Evolutionary conservation across 257 asterid species (phyloP), one percentile per base, ranked within the genome.

Genomic region (Gardenia jasminoides): DNA sequence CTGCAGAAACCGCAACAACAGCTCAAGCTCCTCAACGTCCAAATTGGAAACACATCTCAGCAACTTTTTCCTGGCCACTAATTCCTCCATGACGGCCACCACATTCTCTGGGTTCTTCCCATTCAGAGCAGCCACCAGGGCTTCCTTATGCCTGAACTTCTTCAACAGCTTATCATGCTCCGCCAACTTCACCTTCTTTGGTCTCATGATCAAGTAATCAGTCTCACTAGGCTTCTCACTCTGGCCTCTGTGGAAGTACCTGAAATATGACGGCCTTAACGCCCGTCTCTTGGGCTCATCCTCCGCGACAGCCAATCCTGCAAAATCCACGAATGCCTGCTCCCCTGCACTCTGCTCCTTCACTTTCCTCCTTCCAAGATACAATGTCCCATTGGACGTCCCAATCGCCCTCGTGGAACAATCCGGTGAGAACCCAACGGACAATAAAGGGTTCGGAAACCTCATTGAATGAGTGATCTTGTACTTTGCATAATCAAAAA

Each of bases 31-130:
- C 24, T 85, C 89, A 0, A 17, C 43, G 26, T 92, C 98, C 88
- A 96, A 80, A 88, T 90, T 93, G 1, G 90, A 81, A 24, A 92
- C 88, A 52, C 96, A 88, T 76, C 59, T 88, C 82, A 92, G 67
- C 88, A 96, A 76, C 88, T 91, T 96, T 90, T 87, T 90, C 72
- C 98, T 81, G 6, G 94, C 96, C 22, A 96, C 92, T 84, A 96
- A 81, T 71, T 96, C 99, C 90, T 96, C 98, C 87, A 96, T 92
- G 41, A 96, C 98, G 46, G 98, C 98, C 78, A 93, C 91, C 52
- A 89, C 86, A 78, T 84, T 83, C 82, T 86, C 95, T 0, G 96
- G 97, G 78, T 90, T 90, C 81, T 83, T 92, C 77, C 82, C 82
- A 13, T 41, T 84, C 83, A 96, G 83, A 72, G 89, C 93, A 31